phyloP scores from a whole-genome alignment of 257 asterid genomes.

The Hygrophila difformis region DNA sequence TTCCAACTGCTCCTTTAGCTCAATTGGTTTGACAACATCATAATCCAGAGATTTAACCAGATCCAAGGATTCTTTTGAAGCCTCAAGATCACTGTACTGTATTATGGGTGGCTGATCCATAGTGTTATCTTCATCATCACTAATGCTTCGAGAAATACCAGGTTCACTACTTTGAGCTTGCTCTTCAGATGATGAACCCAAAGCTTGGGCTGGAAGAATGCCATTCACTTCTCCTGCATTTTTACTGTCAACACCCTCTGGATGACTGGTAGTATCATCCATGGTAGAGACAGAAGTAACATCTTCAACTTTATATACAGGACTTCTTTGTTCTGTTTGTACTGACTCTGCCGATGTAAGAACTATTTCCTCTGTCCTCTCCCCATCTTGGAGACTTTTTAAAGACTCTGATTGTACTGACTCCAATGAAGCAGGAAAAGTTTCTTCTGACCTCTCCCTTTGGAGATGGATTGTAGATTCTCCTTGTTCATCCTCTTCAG shows the following conservation, averaged over 20 bases:
- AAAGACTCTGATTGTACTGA: constrained; percentile 22
- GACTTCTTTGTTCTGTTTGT: constrained; percentile 21
- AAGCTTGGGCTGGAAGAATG: constrained; percentile 26
- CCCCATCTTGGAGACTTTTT: constrained; percentile 22
- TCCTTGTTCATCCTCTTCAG: constrained; percentile 25
- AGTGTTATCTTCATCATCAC: constrained; percentile 30
- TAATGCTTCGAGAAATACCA: constrained; percentile 25
- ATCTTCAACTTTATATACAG: constrained; percentile 23
- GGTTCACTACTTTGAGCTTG: constrained; percentile 26
- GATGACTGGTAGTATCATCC: constrained; percentile 18
- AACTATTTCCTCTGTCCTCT: constrained; percentile 23
- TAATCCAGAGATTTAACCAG: constrained; percentile 26
- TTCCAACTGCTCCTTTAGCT: constrained; percentile 18
- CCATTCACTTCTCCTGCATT: constrained; percentile 24
- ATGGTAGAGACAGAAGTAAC: constrained; percentile 22
- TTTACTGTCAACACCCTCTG: constrained; percentile 27
- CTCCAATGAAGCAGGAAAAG: constrained; percentile 20
- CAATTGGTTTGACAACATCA: constrained; percentile 23
- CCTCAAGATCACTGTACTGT: constrained; percentile 25
- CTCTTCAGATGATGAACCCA: constrained; percentile 19
- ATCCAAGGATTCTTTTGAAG: constrained; percentile 25
- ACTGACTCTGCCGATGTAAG: constrained; percentile 19
- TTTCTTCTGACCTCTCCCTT: constrained; percentile 28
- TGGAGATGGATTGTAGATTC: constrained; percentile 22
- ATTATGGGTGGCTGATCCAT: constrained; percentile 20